Percentiles rank a stretch among this genome's conserved stretches.
Conservation (phyloP, 164 flowering plant genomes). For the Vitis rotundifolia region DNA sequence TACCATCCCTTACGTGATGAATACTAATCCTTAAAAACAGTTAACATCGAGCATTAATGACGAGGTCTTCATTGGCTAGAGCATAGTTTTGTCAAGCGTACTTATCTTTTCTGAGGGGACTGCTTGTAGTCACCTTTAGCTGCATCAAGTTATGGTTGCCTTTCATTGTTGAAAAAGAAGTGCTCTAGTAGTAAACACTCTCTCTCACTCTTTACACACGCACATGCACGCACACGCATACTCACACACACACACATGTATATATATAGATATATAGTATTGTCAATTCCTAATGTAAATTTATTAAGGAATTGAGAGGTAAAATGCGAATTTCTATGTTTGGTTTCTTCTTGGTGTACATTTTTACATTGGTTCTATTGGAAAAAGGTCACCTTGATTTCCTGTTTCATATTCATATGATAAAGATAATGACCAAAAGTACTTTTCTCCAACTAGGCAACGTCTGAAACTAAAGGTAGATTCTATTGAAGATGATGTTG, state of each 20-base stretch:
- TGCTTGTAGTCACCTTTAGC: slow-evolving; percentile 32
- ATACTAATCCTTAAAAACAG: no score
- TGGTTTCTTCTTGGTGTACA: not conserved
- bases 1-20: no score
- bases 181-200: slow-evolving; percentile 55
- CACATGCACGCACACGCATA: no score
- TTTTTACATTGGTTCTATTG: slow-evolving; percentile 27
- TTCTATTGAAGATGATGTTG: slow-evolving; percentile 53
- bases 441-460: slow-evolving; percentile 33
- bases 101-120: slow-evolving; percentile 28
- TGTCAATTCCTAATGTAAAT: not conserved
- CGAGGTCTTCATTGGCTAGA: no score
- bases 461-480: slow-evolving; percentile 36
- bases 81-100: not conserved
- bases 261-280: not conserved
- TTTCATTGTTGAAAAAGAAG: slow-evolving; percentile 56
- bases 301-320: no score
- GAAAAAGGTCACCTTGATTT: slow-evolving; percentile 77
- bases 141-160: slow-evolving; percentile 52
- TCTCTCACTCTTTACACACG: not conserved
- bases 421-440: slow-evolving; percentile 29
- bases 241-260: no score
- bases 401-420: slow-evolving; percentile 54
- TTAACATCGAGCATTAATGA: not conserved
- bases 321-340: no score